Evolutionary conservation across 495 filamentous ascomycete species (phyloP).

Genomic region (Durotheca rogersii): DNA sequence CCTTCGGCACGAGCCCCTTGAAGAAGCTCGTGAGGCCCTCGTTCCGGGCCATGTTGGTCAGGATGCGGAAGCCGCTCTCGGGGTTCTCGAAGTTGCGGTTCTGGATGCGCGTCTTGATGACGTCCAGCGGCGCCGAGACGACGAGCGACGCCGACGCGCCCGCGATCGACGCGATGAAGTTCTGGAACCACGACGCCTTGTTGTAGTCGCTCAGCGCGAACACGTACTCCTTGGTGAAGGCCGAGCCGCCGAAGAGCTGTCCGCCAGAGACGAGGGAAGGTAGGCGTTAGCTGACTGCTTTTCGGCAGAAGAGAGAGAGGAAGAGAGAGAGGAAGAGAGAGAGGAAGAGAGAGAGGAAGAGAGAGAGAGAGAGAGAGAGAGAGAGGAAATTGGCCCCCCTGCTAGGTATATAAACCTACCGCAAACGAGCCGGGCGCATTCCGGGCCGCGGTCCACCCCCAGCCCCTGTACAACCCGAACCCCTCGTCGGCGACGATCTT

Average conservation of each 20-base stretch:
- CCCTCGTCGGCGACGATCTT: slow-evolving; percentile 91
- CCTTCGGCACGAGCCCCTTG: slow-evolving; percentile 94
- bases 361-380: no score
- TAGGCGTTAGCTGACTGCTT: slow-evolving; percentile 5
- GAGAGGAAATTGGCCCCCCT: no score
- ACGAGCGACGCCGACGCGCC: slow-evolving; percentile 90
- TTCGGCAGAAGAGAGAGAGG: no score
- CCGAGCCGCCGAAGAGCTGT: slow-evolving; percentile 94
- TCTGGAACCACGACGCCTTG: slow-evolving; percentile 88
- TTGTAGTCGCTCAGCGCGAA: slow-evolving; percentile 90
- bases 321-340: no score
- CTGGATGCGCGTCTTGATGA: slow-evolving; percentile 99
- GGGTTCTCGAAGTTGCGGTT: slow-evolving; percentile 99
- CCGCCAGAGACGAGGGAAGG: no score
- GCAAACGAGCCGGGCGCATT: slow-evolving; percentile 98
- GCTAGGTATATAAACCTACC: slow-evolving; percentile 68
- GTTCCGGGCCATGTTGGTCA: slow-evolving; percentile 85
- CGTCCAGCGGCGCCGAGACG: slow-evolving; percentile 92
- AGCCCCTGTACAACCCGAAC: slow-evolving; percentile 92
- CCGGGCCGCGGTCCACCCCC: slow-evolving; percentile 95
- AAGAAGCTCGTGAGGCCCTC: slow-evolving; percentile 89
- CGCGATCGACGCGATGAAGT: slow-evolving; percentile 94
- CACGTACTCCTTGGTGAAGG: slow-evolving; percentile 97
- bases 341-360: no score
- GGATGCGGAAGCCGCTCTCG: slow-evolving; percentile 87